Evolutionary conservation across 768 basidiomycete genomes (phyloP).

Genomic region (Rossbeevera mucosa): DNA sequence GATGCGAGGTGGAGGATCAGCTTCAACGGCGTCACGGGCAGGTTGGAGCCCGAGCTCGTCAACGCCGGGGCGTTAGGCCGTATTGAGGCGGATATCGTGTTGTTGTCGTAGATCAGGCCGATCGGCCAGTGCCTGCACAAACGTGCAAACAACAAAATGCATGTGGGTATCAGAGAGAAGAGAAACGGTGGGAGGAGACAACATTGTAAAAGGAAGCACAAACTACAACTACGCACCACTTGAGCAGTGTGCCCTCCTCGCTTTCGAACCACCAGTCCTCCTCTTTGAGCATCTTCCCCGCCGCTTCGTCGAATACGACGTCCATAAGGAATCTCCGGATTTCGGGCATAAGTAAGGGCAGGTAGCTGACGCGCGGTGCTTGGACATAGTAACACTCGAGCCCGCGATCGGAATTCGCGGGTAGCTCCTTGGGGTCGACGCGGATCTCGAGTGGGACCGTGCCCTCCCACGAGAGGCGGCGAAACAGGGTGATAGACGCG

Average conservation of each 20-base stretch:
- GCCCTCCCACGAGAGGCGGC: conserved; percentile 87
- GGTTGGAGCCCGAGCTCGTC: conserved; percentile 38
- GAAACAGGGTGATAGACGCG: conserved; percentile 76
- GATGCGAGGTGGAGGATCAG: conserved; percentile 83
- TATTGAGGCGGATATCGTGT: conserved; percentile 59
- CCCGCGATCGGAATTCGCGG: conserved; percentile 84
- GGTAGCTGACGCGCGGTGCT: conserved; percentile 89
- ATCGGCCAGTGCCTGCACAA: conserved; percentile 91
- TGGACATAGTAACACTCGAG: conserved; percentile 88
- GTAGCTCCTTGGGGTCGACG: conserved; percentile 84
- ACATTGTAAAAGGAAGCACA: neutral
- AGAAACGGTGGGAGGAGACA: neutral
- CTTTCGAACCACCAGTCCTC: conserved; percentile 99
- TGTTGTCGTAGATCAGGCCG: conserved; percentile 88
- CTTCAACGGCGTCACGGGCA: conserved; percentile 55
- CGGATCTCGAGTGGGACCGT: conserved; percentile 86
- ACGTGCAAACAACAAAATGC: conserved; percentile 9
- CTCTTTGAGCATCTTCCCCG: conserved; percentile 70
- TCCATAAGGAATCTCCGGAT: conserved; percentile 86
- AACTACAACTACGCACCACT: conserved; percentile 65
- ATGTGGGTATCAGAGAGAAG: neutral
- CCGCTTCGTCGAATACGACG: conserved; percentile 85
- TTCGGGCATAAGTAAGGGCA: conserved; percentile 87
- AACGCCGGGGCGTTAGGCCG: conserved; percentile 34
- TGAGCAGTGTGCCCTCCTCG: conserved; percentile 73